Evolutionary conservation across 73 alveolate genomes (phyloP), one percentile per base, ranked within the genome.

Genomic region (Uronychia binucleata): DNA sequence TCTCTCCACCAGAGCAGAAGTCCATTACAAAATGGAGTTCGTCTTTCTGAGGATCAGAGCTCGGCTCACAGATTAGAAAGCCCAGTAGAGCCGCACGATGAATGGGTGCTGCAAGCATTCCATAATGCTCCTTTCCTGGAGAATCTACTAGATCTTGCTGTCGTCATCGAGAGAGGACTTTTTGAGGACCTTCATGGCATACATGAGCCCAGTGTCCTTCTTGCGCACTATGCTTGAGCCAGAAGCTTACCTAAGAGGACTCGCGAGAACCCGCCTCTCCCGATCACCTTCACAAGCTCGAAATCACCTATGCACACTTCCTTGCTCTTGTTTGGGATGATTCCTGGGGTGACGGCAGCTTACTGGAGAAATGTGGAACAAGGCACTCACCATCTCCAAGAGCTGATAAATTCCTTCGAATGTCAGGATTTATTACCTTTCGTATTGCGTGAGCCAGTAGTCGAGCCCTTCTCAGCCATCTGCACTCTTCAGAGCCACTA

Each of bases 21-120:
- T 90, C 95, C 82, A 90, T 90, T 1, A 85, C 90, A 28, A 85
- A 85, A 79, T 85, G 90, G 82, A 90, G 82, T n/a, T 90, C 83
- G 74, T 84, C 89, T 33, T 89, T 85, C 90, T 83, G 34, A 82
- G 19, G n/a, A 1, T 30, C 1, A 29, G 29, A 75, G 29, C 26
- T 30, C 1, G 25, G 25, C 74, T 83, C 74, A 83, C 90, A 19
- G 95, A 75, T 79, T 90, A 87, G 60, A 85, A 85, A 33, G 95
- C 95, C 77, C 79, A 90, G 80, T 90, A 82, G 14, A 87, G 67
- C 34, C 79, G 60, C 25, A 77, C 84, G 0, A 90, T 80, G 57
- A 85, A 90, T 0, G 95, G 95, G 58, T 84, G 84, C 80, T 85
- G 87, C 1, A 90, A 75, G 34, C 74, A 84, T 81, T 84, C 80